Evolutionary conservation across 306 rosid species (phyloP).

Genomic region (Vigna unguiculata): DNA sequence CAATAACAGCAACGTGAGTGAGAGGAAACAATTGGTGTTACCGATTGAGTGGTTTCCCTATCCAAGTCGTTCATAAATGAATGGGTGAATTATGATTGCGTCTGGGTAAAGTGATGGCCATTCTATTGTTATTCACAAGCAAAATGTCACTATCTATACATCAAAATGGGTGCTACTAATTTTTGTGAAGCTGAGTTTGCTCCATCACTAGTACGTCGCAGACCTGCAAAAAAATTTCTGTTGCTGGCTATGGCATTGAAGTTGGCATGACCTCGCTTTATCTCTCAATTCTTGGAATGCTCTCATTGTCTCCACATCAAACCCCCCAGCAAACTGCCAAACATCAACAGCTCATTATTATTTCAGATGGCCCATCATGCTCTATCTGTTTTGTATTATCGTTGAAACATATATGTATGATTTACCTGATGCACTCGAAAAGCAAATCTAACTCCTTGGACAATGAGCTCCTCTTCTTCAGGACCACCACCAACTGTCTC

Average conservation of each 20-base stretch:
- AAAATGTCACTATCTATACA: constrained; percentile 61
- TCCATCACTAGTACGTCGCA: constrained; percentile 66
- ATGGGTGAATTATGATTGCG: constrained; percentile 31
- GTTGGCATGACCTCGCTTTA: constrained; percentile 80
- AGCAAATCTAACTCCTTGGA: constrained; percentile 90
- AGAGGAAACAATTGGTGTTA: constrained; percentile 18
- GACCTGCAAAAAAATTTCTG: constrained; percentile 69
- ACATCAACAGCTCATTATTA: constrained; percentile 13
- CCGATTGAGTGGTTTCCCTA: constrained; percentile 1
- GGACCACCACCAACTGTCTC: constrained; percentile 79
- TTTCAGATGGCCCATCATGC: constrained; percentile 9
- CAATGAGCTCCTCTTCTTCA: constrained; percentile 91
- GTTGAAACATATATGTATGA: constrained; percentile 3
- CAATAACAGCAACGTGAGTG: not conserved
- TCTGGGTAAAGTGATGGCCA: constrained; percentile 2
- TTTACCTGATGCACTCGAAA: constrained; percentile 96
- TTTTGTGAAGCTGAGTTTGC: constrained; percentile 79
- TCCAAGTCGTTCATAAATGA: constrained; percentile 3
- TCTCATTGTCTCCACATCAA: constrained; percentile 88
- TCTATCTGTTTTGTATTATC: constrained; percentile 10
- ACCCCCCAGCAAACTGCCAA: constrained; percentile 94
- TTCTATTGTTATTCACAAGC: constrained; percentile 48
- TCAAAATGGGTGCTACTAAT: constrained; percentile 42
- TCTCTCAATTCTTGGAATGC: constrained; percentile 93
- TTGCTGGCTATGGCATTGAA: constrained; percentile 80